Base-by-base conservation (phyloP, 768 basidiomycete species). In the Naematelia aurantialba region DNA sequence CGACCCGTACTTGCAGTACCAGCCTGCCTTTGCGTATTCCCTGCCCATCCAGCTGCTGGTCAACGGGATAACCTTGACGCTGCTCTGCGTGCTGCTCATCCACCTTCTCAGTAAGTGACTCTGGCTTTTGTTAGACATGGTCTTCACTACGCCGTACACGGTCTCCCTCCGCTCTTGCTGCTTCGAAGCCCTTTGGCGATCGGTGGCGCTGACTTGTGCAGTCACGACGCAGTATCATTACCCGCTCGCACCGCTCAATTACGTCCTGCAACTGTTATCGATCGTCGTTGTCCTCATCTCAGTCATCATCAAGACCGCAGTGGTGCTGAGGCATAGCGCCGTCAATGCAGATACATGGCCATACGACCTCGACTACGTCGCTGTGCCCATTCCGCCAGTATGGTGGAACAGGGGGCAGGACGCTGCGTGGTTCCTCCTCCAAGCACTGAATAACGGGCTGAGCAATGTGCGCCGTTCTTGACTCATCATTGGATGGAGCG, bases 201-300 rank as follows among this genome's bases (percentile, higher is more conserved):
- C 42, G n/a, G n/a, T 12, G 12, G n/a, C 42, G 42, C 12, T 12
- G 42, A n/a, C 42, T 44, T 44, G 42, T 8, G 2, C 51, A 73
- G 72, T 99, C 79, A 97, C 96, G 3, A 88, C 87, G 0, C 91
- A 94, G 73, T 97, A 94, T 65, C 96, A 99, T 76, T 89, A 88
- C 83, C 90, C 91, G 0, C 85, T 99, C 42, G 91, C 92, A 0
- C 88, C 87, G 4, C 83, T 89, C 69, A 99, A 99, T 79, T 99
- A 89, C 77, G 81, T 85, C 54, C 84, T 97, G 30, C 96, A 98
- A 75, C 74, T 98, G 19, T 84, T 86, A 1, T 90, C 89, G 5
- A 90, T 92, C 25, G 80, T 83, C 30, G 85, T 88, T 2, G 85
- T 94, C 21, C 83, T 96, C 58, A 82, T 87, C 31, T 87, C 87